Base-by-base conservation (phyloP, 805 yeast species). In the Ogataea wickerhamii region DNA sequence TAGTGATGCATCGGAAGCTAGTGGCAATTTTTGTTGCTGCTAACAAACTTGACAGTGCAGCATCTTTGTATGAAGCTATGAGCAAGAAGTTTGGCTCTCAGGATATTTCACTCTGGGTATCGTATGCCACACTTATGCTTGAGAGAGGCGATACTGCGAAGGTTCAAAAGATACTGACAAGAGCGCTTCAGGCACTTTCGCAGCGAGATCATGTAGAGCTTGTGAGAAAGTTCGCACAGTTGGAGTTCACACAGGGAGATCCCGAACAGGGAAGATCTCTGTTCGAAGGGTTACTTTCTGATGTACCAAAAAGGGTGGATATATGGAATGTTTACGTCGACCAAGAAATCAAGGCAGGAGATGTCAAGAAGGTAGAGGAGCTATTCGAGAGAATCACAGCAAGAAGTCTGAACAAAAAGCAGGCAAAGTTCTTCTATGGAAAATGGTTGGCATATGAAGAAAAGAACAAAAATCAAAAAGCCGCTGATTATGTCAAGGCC, bases 261-360 rank as follows among this genome's bases (percentile, higher is more conserved):
- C 68, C 87, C 6, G 98, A 91, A 63, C 91, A 89, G 61, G 98
- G 95, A 38, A 81, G 98, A 59, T 86, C 97, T 1, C 71, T 91
- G 50, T 87, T 91, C 55, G 98, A 91, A 67, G 98, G 97, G 42
- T 74, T 91, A 47, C 63, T 91, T 37, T 76, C 91, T 18, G 93
- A 89, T 57, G 91, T 85, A 33, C 93, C 96, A 37, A 87, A 87
- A 71, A 78, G 95, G 66, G 76, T 87, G 45, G 98, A 91, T 62
- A 63, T 91, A 45, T 91, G 98, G 98, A 89, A 85, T 55, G 95
- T 91, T 28, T 91, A 88, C 63, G 75, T 91, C 48, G 98, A 91
- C 61, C 95, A 87, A 61, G 98, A 91, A 62, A 80, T 87, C 53
- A 88, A 87, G 63, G 57, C 63, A 20, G 76, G 73, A 37, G 82